A percentile compares a stretch with the other conserved stretches of the same genome.
These are phyloP conservation scores for Parsonsia alboflavescens DNA, from an alignment of 257 asterid species.

Conservation along the genomic window DNA sequence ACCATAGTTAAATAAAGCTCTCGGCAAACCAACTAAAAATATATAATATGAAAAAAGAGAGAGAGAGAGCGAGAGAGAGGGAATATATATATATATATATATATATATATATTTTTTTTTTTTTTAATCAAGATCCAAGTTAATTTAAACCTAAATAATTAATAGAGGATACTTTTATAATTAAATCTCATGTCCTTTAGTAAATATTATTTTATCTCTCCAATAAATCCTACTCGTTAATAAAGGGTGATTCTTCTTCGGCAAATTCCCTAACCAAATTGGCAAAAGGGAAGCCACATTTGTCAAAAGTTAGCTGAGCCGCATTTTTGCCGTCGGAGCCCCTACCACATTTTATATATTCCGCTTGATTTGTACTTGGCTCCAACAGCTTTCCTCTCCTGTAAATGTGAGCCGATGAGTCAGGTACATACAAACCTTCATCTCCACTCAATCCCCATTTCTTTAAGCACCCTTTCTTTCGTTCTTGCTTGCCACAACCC, in stretches of 20 bases:
- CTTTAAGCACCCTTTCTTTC: constrained; percentile 12
- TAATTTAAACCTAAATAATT: too few relatives aligned
- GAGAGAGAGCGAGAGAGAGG: too few relatives aligned
- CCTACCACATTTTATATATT: not conserved
- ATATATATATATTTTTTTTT: too few relatives aligned
- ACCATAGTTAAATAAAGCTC: constrained; percentile 14
- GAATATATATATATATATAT: not conserved
- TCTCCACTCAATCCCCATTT: constrained; percentile 21
- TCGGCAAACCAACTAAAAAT: not conserved
- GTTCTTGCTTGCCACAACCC: too few relatives aligned
- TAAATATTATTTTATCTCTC: too few relatives aligned
- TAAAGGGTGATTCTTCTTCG: constrained; percentile 15
- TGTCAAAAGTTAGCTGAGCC: constrained; percentile 28
- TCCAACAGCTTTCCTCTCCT: constrained; percentile 9
- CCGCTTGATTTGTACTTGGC: not conserved
- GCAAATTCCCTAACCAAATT: constrained; percentile 23
- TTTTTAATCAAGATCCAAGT: too few relatives aligned
- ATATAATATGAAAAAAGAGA: too few relatives aligned
- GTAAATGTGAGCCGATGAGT: constrained; percentile 17
- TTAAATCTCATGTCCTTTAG: too few relatives aligned
- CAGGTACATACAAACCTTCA: constrained; percentile 19
- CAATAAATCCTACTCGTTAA: too few relatives aligned
- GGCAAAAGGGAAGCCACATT: constrained; percentile 23
- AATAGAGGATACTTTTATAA: too few relatives aligned
- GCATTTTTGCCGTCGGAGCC: not conserved